Evolutionary conservation across 2,329 filamentous ascomycete genomes (phyloP), one percentile per base, ranked within the genome.

Genomic region (Apiospora malaysiana): DNA sequence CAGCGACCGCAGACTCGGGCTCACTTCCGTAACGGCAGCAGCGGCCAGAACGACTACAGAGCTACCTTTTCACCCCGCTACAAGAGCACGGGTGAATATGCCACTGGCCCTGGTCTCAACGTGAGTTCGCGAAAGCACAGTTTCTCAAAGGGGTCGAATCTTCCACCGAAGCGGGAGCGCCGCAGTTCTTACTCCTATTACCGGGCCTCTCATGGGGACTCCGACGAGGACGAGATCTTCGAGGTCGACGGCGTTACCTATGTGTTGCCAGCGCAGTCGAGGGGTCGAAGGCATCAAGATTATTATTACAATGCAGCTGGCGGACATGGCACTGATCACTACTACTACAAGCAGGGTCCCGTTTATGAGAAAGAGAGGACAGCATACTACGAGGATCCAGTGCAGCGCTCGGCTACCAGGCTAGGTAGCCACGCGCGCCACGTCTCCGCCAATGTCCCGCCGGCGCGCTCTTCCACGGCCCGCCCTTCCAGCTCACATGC

Each of bases 201-300:
- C 83, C 87, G 86, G 84, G 81, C 87, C 85, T 86, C 87, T 79
- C 84, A 87, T 85, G 88, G 87, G 84, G 88, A 89, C 82, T 90
- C 88, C 83, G 88, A 90, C 86, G 88, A 89, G 85, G 88, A 90
- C 84, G 87, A 89, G 82, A 80, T 85, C 73, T 82, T 89, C 81
- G 85, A 89, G 81, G 81, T 86, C 78, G 78, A 86, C 79, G 86
- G 85, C 75, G 78, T 84, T 79, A 87, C 83, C 74, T 89, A 85
- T 76, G 82, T 88, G 82, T 78, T 89, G 78, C 85, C 85, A 71
- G 83, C 85, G 75, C 82, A 83, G 82, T 82, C 84, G 76, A 83
- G 83, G 79, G 79, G 79, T 76, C 77, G 78, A 73, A 79, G 76
- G 76, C 73, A 77, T 73, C 77, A 75, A 71, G 76, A 75, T 73